phyloP scores from a whole-genome alignment of 2,329 filamentous ascomycete species.

The Ophiosphaerella narmari region DNA sequence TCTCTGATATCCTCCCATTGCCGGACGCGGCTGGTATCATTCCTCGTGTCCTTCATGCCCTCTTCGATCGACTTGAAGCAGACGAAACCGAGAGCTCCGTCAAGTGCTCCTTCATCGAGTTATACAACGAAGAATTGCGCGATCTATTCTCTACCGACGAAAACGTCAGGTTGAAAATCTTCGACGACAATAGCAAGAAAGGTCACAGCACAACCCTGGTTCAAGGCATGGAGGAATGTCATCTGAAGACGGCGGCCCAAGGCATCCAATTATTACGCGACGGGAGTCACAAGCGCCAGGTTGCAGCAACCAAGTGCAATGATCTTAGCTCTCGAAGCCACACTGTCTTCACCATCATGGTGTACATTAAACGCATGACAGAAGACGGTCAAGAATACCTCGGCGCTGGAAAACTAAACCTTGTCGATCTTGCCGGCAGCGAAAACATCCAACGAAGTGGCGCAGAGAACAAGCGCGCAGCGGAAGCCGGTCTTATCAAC shows the following conservation, averaged over 20 bases:
- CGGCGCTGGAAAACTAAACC: slow-evolving; percentile 88
- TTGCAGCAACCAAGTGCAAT: slow-evolving; percentile 99
- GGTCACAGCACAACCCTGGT: slow-evolving; percentile 86
- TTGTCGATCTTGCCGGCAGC: slow-evolving; percentile 95
- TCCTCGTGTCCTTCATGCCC: slow-evolving; percentile 81
- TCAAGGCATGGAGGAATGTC: slow-evolving; percentile 96
- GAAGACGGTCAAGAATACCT: slow-evolving; percentile 89
- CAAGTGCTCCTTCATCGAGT: slow-evolving; percentile 97
- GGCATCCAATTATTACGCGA: slow-evolving; percentile 88
- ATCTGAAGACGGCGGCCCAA: slow-evolving; percentile 82
- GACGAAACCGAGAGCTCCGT: slow-evolving; percentile 83
- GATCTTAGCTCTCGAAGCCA: slow-evolving; percentile 96
- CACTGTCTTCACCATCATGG: slow-evolving; percentile 95
- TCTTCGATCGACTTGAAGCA: slow-evolving; percentile 82
- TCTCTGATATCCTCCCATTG: slow-evolving; percentile 85
- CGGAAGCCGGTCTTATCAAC: slow-evolving; percentile 96
- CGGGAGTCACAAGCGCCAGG: slow-evolving; percentile 91
- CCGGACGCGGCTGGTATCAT: slow-evolving; percentile 95
- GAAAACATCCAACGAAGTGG: slow-evolving; percentile 98
- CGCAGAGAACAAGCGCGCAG: slow-evolving; percentile 95
- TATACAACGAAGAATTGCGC: slow-evolving; percentile 96
- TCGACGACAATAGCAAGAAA: slow-evolving; percentile 81
- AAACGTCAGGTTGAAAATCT: slow-evolving; percentile 87
- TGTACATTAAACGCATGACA: slow-evolving; percentile 79
- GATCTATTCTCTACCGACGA: slow-evolving; percentile 87